A percentile compares a stretch with the other conserved stretches of the same genome.
phyloP scores from a whole-genome alignment of 106 monocot genomes.

The Acanthochlamys bracteata region DNA sequence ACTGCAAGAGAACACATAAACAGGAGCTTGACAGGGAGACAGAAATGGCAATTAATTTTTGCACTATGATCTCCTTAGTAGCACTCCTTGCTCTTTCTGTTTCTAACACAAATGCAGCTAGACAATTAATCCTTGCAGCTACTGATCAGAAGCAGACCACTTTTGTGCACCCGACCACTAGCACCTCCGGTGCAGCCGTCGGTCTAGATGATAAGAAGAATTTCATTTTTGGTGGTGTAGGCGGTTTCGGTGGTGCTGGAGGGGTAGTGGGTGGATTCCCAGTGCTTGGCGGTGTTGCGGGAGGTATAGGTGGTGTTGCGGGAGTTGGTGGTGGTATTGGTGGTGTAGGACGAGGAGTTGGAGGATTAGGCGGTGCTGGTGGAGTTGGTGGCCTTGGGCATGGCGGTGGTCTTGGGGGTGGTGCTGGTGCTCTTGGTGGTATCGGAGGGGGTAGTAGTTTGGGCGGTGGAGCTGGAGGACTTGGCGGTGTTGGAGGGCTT shows the following conservation, averaged over 20 bases:
- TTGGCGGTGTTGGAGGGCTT: neutral
- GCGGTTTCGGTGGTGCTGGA: constrained; percentile 1
- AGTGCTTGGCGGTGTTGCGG: neutral
- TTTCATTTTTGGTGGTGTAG: neutral
- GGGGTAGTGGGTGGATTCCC: neutral
- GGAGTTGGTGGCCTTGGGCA: neutral
- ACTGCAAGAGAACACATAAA: neutral
- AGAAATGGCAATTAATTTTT: neutral
- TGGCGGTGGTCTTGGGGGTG: neutral
- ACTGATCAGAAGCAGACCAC: neutral
- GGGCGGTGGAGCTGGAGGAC: neutral
- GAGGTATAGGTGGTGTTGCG: neutral
- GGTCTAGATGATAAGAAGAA: neutral
- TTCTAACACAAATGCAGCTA: too few relatives aligned
- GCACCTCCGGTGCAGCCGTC: neutral
- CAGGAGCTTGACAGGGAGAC: neutral
- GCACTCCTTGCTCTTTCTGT: neutral
- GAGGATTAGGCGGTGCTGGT: neutral
- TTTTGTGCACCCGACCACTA: neutral
- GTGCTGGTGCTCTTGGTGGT: neutral
- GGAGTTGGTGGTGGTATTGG: neutral
- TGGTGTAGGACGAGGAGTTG: neutral
- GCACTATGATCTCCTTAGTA: neutral
- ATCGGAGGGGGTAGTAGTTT: neutral
- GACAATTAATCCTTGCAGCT: too few relatives aligned